Percentiles rank a stretch among this genome's conserved stretches.
These are phyloP conservation scores for Phoma herbarum DNA, from an alignment of 2,329 filamentous ascomycete genomes.

Conservation along the genomic window DNA sequence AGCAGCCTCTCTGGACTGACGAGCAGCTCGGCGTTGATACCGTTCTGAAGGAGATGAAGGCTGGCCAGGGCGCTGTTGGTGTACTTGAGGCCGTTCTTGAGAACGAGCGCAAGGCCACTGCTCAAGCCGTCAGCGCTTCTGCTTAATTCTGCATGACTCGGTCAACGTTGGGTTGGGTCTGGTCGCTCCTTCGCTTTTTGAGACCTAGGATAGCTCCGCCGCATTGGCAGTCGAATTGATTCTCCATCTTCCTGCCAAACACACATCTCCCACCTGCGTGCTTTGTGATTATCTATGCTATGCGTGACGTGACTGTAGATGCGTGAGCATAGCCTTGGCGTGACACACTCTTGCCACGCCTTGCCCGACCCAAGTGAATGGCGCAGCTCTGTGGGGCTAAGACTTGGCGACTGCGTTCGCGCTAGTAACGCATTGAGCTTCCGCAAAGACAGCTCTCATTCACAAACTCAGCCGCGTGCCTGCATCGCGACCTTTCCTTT, in stretches of 20 bases:
- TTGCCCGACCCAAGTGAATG: constrained; percentile 1
- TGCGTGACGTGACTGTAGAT: neutral
- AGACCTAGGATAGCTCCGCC: constrained; percentile 29
- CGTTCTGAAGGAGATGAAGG: constrained; percentile 61
- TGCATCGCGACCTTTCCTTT: constrained; percentile 23
- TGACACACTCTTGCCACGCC: neutral
- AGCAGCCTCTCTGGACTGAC: constrained; percentile 88
- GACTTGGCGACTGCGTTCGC: constrained; percentile 9
- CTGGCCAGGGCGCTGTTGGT: constrained; percentile 53
- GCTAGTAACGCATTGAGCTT: constrained; percentile 27
- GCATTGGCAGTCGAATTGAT: constrained; percentile 18
- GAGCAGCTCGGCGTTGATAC: constrained; percentile 79
- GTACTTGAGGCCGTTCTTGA: constrained; percentile 61
- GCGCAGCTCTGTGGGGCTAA: neutral
- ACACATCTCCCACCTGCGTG: neutral
- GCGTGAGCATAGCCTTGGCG: neutral
- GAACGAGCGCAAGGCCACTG: constrained; percentile 55
- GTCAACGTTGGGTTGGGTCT: constrained; percentile 27
- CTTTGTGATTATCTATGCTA: neutral
- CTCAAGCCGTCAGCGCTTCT: constrained; percentile 55
- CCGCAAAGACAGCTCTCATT: constrained; percentile 22
- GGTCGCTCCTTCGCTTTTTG: constrained; percentile 43
- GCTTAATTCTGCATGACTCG: constrained; percentile 31
- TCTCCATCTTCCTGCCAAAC: constrained; percentile 11
- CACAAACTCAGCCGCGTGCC: constrained; percentile 29